phyloP scores from a whole-genome alignment of 257 asterid species.

The Gentiana macrophylla region DNA sequence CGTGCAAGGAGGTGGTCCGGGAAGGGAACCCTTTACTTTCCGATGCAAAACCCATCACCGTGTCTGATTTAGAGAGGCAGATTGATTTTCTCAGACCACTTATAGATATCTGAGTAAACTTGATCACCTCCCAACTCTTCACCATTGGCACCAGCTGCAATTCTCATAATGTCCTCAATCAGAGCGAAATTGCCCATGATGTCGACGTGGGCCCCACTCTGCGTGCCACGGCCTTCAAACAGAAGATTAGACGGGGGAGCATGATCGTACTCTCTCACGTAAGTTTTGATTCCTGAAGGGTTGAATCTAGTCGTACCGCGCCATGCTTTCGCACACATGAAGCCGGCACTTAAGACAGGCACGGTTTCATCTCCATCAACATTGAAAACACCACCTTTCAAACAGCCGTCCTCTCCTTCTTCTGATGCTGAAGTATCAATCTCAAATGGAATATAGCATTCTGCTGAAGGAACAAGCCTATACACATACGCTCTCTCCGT shows the following conservation, averaged over 20 bases:
- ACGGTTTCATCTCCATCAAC: slow-evolving; percentile 81
- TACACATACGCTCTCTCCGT: slow-evolving; percentile 69
- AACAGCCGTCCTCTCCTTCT: slow-evolving; percentile 34
- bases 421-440: slow-evolving; percentile 60
- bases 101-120: slow-evolving; percentile 56
- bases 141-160: slow-evolving; percentile 66
- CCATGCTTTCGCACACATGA: slow-evolving; percentile 78
- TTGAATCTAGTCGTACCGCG: slow-evolving; percentile 73
- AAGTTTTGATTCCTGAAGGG: slow-evolving; percentile 55
- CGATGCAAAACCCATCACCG: no score
- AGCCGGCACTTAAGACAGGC: slow-evolving; percentile 63
- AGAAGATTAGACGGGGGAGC: slow-evolving; percentile 59
- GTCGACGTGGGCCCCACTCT: slow-evolving; percentile 84
- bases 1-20: no score
- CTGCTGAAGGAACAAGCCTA: slow-evolving; percentile 40
- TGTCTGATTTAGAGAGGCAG: slow-evolving; percentile 26
- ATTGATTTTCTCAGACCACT: slow-evolving; percentile 64
- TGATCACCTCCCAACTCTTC: slow-evolving; percentile 73
- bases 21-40: no score
- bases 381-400: slow-evolving; percentile 48
- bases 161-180: slow-evolving; percentile 61
- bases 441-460: slow-evolving; percentile 65
- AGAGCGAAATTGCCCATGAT: slow-evolving; percentile 84
- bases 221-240: slow-evolving; percentile 82
- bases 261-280: slow-evolving; percentile 58